Conservation (phyloP, 352 stramenopile genomes). For the Phytophthora gonapodyides region DNA sequence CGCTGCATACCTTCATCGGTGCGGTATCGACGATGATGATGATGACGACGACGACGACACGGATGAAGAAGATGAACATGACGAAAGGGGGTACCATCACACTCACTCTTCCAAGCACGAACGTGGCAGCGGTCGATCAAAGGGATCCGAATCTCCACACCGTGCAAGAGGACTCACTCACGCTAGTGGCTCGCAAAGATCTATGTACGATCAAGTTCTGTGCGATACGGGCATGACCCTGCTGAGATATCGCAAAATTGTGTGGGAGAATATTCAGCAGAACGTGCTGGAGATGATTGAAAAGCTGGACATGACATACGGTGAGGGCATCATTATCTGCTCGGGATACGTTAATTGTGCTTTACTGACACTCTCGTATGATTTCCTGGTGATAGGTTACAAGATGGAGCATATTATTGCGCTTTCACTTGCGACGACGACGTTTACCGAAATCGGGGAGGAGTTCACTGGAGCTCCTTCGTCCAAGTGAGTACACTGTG, state of each 20-base stretch:
- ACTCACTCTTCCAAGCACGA: slow-evolving; percentile 19
- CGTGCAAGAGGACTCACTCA: slow-evolving; percentile 37
- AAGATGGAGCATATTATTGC: slow-evolving; percentile 90
- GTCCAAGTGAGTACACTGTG: slow-evolving; percentile 54
- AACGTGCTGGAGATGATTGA: slow-evolving; percentile 75
- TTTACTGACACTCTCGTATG: slow-evolving; percentile 16
- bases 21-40: slow-evolving; percentile 80
- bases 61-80: slow-evolving; percentile 54
- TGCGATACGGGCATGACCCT: slow-evolving; percentile 83
- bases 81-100: slow-evolving; percentile 40
- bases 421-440: slow-evolving; percentile 73
- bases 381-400: slow-evolving; percentile 47
- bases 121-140: slow-evolving; percentile 11
- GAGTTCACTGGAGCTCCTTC: slow-evolving; percentile 80
- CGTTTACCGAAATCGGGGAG: slow-evolving; percentile 83
- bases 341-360: neutral
- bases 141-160: slow-evolving; percentile 31
- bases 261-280: slow-evolving; percentile 89
- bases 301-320: slow-evolving; percentile 72
- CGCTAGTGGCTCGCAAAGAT: slow-evolving; percentile 29
- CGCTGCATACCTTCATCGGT: slow-evolving; percentile 74
- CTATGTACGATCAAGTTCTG: slow-evolving; percentile 66
- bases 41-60: slow-evolving; percentile 76
- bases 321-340: slow-evolving; percentile 30
- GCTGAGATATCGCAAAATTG: slow-evolving; percentile 78